Conservation (phyloP, 192 early-diverging fungal genomes). For the Fimicolochytrium jonesii region DNA sequence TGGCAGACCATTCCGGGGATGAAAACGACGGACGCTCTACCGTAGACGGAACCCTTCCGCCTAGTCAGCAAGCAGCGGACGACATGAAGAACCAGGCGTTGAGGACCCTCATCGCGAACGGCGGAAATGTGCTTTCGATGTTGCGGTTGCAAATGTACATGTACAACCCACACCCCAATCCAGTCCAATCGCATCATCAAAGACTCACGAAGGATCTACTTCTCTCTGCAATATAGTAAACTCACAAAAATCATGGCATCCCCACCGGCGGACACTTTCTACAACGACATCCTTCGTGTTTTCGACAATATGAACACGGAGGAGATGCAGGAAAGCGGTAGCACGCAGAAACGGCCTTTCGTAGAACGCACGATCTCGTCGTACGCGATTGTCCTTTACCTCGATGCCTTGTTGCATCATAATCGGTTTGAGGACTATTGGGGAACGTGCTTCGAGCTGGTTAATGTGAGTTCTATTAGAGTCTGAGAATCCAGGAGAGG, state of each 20-base stretch:
- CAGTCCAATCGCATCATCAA: too few species aligned
- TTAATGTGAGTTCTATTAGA: slow-evolving; percentile 30
- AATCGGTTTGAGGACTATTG: slow-evolving; percentile 47
- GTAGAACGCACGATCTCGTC: slow-evolving; percentile 36
- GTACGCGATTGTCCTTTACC: slow-evolving; percentile 36
- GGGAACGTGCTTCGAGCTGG: slow-evolving; percentile 31
- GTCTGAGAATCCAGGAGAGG: too few species aligned
- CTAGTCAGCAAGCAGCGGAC: too few species aligned
- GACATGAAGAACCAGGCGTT: neutral
- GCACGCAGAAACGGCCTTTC: neutral
- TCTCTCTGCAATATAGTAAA: too few species aligned
- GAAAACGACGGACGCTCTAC: too few species aligned
- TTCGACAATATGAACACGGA: slow-evolving; percentile 3
- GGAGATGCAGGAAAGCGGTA: neutral
- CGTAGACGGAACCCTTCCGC: too few species aligned
- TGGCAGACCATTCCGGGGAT: too few species aligned
- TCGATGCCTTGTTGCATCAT: slow-evolving; percentile 37
- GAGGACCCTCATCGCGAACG: neutral
- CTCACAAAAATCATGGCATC: too few species aligned
- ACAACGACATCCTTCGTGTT: slow-evolving; percentile 5
- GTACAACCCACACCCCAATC: too few species aligned
- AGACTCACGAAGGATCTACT: too few species aligned
- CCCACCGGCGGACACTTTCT: too few species aligned
- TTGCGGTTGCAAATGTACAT: neutral
- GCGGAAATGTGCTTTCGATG: neutral